A percentile compares a stretch with the other conserved stretches of the same genome.
phyloP scores from a whole-genome alignment of 768 basidiomycete genomes.

The Termitomyces sp. region DNA sequence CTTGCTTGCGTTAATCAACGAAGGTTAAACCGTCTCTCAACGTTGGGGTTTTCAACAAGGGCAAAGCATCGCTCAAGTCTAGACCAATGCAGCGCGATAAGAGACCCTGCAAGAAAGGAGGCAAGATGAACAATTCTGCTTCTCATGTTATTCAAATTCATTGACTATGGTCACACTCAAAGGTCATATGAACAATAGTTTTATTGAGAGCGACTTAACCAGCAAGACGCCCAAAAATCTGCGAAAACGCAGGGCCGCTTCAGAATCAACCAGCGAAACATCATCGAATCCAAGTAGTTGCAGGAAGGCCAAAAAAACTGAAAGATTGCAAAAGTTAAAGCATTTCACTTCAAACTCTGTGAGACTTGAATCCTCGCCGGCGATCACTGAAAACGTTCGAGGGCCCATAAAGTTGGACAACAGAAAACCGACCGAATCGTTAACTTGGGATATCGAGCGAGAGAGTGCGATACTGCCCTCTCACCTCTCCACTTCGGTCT shows the following conservation, averaged over 20 bases:
- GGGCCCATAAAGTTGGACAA: not conserved
- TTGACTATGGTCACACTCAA: not conserved
- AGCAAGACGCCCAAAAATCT: not conserved
- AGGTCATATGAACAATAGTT: not conserved
- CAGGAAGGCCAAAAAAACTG: not conserved
- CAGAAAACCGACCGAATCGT: slow-evolving; percentile 26
- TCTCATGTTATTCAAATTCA: not conserved
- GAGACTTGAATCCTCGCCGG: not conserved
- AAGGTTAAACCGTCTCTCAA: slow-evolving; percentile 40
- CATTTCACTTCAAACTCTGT: not conserved
- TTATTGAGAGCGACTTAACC: slow-evolving; percentile 9
- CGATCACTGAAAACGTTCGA: not conserved
- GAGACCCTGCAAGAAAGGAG: slow-evolving; percentile 19
- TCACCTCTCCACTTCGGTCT: not conserved
- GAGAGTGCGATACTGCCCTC: slow-evolving; percentile 24
- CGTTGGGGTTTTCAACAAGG: slow-evolving; percentile 60
- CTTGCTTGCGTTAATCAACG: not conserved
- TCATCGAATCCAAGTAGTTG: not conserved
- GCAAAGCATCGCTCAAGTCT: slow-evolving; percentile 51
- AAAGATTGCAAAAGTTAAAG: not conserved
- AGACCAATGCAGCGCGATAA: slow-evolving; percentile 11
- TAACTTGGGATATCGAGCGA: slow-evolving; percentile 54
- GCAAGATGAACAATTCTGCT: slow-evolving; percentile 11
- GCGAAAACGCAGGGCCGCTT: not conserved
- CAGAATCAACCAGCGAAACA: not conserved